Conservation (phyloP, 1,284 basidiomycete genomes). For the Cutaneotrichosporon arboriforme region DNA sequence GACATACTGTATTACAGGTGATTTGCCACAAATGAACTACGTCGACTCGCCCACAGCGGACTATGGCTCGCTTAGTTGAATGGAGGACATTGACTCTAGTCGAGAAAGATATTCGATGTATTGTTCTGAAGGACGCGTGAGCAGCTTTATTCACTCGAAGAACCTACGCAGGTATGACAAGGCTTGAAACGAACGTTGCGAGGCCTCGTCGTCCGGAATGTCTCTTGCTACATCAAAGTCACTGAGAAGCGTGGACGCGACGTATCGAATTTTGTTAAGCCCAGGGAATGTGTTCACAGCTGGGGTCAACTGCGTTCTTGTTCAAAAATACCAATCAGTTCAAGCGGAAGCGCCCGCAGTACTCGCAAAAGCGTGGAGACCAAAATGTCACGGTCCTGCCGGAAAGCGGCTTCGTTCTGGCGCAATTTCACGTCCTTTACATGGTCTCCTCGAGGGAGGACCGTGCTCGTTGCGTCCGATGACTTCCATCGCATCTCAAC, state of each 20-base stretch:
- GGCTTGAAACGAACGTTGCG: not conserved
- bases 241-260: conserved; percentile 76
- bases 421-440: not conserved
- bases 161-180: not conserved
- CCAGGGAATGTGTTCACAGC: conserved; percentile 66
- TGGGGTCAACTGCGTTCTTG: not conserved
- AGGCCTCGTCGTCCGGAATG: not conserved
- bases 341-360: not conserved
- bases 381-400: not conserved
- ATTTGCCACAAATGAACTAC: too few relatives aligned
- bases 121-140: not conserved
- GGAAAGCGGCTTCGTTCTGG: not conserved
- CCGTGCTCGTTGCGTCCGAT: not conserved
- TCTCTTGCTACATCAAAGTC: conserved; percentile 22
- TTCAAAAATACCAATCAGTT: not conserved
- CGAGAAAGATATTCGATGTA: conserved; percentile 2
- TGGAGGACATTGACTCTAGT: conserved; percentile 2
- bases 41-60: too few relatives aligned
- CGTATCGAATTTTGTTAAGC: conserved; percentile 82
- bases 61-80: too few relatives aligned
- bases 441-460: not conserved
- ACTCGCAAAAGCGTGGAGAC: not conserved
- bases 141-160: not conserved
- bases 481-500: conserved; percentile 3
- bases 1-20: too few relatives aligned